Evolutionary conservation across 768 basidiomycete genomes (phyloP).

Genomic region (Lactarius vividus): DNA sequence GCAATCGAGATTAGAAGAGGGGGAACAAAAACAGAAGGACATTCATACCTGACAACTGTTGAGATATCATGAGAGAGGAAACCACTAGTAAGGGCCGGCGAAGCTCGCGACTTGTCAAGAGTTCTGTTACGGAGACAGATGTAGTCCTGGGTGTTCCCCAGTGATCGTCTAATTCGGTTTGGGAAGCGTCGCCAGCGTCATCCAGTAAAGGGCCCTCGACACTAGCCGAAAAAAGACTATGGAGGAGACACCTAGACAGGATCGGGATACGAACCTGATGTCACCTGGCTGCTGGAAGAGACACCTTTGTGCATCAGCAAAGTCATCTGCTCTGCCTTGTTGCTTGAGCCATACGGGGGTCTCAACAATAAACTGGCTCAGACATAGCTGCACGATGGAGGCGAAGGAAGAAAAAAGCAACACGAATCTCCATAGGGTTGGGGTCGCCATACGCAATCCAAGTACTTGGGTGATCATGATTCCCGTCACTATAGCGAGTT

Average conservation of each 20-base stretch:
- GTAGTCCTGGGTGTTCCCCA: conserved; percentile 18
- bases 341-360: conserved; percentile 66
- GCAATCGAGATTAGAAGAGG: neutral
- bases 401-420: conserved; percentile 57
- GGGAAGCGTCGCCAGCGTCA: conserved; percentile 30
- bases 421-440: conserved; percentile 68
- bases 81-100: conserved; percentile 63
- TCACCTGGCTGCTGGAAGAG: conserved; percentile 39
- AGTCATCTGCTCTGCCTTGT: conserved; percentile 49
- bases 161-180: conserved; percentile 32
- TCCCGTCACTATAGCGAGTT: conserved; percentile 79
- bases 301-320: conserved; percentile 42
- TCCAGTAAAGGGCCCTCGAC: conserved; percentile 26
- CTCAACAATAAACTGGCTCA: conserved; percentile 57
- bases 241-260: conserved; percentile 31
- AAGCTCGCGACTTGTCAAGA: conserved; percentile 50
- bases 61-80: conserved; percentile 68
- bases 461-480: conserved; percentile 83
- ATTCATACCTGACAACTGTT: conserved; percentile 65
- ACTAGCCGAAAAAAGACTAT: conserved; percentile 3
- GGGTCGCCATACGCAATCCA: conserved; percentile 69
- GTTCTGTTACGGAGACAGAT: conserved; percentile 50
- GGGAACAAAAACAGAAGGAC: neutral
- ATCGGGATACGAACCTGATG: neutral
- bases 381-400: conserved; percentile 55